Conservation (phyloP, 345 rosid species). For the Noccaea bulbosa region DNA sequence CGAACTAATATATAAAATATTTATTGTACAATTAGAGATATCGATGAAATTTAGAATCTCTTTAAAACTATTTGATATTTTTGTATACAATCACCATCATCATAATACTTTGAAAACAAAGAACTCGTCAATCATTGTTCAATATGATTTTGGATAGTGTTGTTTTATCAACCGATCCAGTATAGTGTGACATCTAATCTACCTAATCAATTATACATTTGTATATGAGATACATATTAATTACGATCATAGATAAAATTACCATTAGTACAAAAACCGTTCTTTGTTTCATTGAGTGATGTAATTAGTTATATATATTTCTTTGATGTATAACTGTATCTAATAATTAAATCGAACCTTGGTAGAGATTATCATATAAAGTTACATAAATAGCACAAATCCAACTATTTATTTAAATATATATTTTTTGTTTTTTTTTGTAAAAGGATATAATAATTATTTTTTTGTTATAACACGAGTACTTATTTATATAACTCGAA, state of each 20-base stretch:
- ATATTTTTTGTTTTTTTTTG: too few species aligned
- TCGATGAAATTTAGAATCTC: not conserved
- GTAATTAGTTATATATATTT: not conserved
- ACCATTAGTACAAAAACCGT: too few species aligned
- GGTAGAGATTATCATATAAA: not conserved
- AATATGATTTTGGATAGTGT: conserved; percentile 33
- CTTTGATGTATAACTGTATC: conserved; percentile 3
- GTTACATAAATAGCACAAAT: not conserved
- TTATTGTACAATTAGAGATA: conserved; percentile 13
- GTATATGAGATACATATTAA: not conserved
- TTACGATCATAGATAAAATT: too few species aligned
- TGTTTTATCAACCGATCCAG: conserved; percentile 43
- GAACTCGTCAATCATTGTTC: conserved; percentile 30
- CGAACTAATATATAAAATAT: not conserved
- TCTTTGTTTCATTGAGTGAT: too few species aligned
- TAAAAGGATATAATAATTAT: too few species aligned
- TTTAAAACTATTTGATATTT: not conserved
- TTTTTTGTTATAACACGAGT: conserved; percentile 11
- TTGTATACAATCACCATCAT: conserved; percentile 16
- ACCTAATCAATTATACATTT: conserved; percentile 35
- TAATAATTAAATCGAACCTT: not conserved
- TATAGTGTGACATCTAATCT: conserved; percentile 38
- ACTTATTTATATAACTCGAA: conserved; percentile 20
- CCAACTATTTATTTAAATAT: not conserved
- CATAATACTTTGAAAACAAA: conserved; percentile 12